Evolutionary conservation across 495 filamentous ascomycete species (phyloP).

Genomic region (Trichoderma asperelloides): DNA sequence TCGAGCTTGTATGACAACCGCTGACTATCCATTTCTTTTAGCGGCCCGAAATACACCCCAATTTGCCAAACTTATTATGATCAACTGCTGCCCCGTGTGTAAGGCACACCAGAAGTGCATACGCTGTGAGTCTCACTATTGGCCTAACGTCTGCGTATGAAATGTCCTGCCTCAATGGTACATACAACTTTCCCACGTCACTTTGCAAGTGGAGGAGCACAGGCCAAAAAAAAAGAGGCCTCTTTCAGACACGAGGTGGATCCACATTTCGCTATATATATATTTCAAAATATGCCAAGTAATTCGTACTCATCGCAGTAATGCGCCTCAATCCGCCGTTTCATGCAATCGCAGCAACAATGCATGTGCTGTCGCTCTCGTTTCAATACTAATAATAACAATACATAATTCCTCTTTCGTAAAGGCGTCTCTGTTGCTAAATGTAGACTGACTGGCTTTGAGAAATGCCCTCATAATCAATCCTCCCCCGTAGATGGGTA

Average conservation of each 20-base stretch:
- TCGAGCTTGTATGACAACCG: too few species aligned
- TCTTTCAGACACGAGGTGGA: neutral
- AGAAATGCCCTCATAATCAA: neutral
- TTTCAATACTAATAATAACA: neutral
- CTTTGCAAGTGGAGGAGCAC: neutral
- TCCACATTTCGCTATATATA: neutral
- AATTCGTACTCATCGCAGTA: neutral
- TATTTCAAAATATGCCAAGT: neutral
- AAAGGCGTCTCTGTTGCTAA: neutral
- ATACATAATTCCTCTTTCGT: neutral
- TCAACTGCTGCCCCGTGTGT: too few species aligned
- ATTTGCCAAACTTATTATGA: too few species aligned
- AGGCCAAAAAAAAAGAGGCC: neutral
- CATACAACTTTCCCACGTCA: too few species aligned
- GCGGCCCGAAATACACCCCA: too few species aligned
- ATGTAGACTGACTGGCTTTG: too few species aligned
- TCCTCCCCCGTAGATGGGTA: neutral
- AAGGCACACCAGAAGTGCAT: too few species aligned
- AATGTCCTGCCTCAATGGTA: too few species aligned
- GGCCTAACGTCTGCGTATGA: too few species aligned
- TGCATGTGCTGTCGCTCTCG: neutral
- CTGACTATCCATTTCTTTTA: too few species aligned
- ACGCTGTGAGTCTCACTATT: too few species aligned
- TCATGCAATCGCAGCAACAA: neutral
- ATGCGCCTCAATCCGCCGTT: slow-evolving; percentile 1